Conservation (phyloP, 148 eudicot species). For the Rhododendron mucronatum region DNA sequence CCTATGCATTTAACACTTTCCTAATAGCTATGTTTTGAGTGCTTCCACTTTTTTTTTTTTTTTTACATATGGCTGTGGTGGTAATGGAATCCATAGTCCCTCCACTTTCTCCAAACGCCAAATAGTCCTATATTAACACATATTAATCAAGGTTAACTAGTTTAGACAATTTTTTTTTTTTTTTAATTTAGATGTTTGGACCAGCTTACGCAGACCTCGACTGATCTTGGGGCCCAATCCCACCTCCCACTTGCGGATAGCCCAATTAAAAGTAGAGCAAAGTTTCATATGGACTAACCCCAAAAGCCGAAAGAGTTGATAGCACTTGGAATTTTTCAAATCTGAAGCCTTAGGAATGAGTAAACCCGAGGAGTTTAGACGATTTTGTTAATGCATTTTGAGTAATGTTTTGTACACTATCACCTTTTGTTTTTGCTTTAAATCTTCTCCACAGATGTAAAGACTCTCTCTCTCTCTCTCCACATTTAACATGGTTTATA, state of each 20-base stretch:
- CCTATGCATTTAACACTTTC: slow-evolving; percentile 5
- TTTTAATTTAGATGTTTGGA: neutral
- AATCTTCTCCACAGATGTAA: neutral
- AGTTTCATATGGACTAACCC: neutral
- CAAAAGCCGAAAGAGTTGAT: neutral
- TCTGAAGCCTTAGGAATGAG: no score
- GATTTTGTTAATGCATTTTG: neutral
- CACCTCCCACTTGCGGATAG: neutral
- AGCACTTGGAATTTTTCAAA: neutral
- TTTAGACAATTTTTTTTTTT: neutral
- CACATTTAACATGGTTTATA: neutral
- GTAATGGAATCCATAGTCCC: slow-evolving; percentile 42
- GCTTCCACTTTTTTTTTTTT: slow-evolving; percentile 21
- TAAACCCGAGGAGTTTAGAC: neutral
- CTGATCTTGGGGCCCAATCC: no score
- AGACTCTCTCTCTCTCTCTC: neutral
- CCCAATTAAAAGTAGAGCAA: neutral
- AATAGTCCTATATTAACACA: neutral
- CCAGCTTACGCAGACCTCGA: neutral
- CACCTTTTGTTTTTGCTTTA: neutral
- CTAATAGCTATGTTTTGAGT: slow-evolving; percentile 23
- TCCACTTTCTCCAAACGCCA: slow-evolving; percentile 24
- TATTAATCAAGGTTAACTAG: neutral
- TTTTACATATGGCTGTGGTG: slow-evolving; percentile 9
- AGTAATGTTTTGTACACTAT: neutral